Evolutionary conservation across 257 asterid genomes (phyloP), one percentile per base, ranked within the genome.

Genomic region (Eustoma russellianum): DNA sequence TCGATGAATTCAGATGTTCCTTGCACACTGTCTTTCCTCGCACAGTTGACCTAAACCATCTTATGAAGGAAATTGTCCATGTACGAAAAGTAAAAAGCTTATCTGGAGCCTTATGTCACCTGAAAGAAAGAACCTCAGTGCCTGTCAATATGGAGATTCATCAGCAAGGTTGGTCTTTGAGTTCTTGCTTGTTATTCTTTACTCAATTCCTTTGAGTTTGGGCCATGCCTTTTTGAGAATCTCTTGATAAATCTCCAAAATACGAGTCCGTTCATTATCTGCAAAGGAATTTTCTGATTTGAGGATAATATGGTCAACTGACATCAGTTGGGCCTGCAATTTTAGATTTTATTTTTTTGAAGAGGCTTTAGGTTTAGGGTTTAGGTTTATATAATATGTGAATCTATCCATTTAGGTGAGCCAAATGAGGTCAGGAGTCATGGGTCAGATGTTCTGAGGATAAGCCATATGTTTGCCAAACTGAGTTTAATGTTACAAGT

Each of bases 371-470:
- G 17, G 17, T 41, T 48, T 41, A 10, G 7, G 33, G 28, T 46
- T 57, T 34, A 33, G 56, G 38, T 48, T 40, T 17, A 34, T 45
- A 50, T 34, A 72, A 50, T 52, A 46, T 50, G 56, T 48, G 41
- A 17, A n/a, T n/a, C 45, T 46, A 49, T 50, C 47, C 17, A 38
- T 13, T n/a, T 52, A 72, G 84, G 70, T 7, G 83, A 77, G 55
- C 58, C 71, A 11, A 72, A 66, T 57, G 56, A 65, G 47, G 59
- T 66, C 56, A 66, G 69, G 67, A 70, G 65, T 68, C 91, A 79
- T 46, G 92, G 94, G 57, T 88, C 64, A 45, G 71, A 69, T 77
- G 96, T 82, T 75, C 67, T 86, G 57, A 79, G 77, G 69, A 74
- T 86, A 60, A 73, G 95, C 61, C 78, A 79, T 64, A 44, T 84